Percentiles rank a stretch among this genome's conserved stretches.
phyloP scores from a whole-genome alignment of 2,329 filamentous ascomycete species.

The Sphaerostilbella broomeana region DNA sequence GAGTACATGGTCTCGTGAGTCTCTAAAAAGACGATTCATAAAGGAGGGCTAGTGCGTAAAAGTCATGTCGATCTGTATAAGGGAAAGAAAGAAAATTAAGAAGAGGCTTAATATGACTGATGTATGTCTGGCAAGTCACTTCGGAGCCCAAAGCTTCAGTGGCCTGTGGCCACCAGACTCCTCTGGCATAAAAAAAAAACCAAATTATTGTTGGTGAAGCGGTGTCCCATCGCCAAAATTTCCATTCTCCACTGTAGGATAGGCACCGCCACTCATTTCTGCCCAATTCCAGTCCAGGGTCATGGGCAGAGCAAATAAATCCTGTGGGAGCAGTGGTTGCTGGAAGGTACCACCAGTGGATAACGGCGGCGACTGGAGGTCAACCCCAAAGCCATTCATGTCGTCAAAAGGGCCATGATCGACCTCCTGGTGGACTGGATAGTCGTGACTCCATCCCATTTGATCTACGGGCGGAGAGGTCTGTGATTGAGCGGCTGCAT shows the following conservation, averaged over 20 bases:
- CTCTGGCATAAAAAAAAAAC: too few species aligned
- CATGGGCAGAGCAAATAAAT: conserved; percentile 94
- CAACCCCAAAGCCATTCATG: conserved; percentile 37
- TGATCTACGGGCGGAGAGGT: conserved; percentile 39
- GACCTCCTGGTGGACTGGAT: conserved; percentile 33
- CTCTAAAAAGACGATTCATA: too few species aligned
- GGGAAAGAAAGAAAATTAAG: too few species aligned
- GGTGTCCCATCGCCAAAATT: conserved; percentile 36
- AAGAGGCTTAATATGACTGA: too few species aligned
- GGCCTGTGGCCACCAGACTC: background rate
- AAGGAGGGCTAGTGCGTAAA: too few species aligned
- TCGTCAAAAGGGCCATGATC: conserved; percentile 35
- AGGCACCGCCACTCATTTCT: conserved; percentile 59
- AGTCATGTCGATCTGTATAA: too few species aligned
- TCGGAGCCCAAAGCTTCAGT: too few species aligned
- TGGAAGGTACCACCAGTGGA: conserved; percentile 49
- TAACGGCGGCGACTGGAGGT: conserved; percentile 30
- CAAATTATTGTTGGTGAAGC: too few species aligned
- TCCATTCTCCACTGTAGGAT: conserved; percentile 58
- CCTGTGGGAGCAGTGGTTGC: conserved; percentile 84
- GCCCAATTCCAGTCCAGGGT: conserved; percentile 85
- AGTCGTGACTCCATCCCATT: conserved; percentile 43
- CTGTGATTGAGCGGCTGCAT: conserved; percentile 10
- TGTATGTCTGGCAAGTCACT: too few species aligned
- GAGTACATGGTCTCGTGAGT: too few species aligned